Evolutionary conservation across 1,139 yeast genomes (phyloP), one percentile per base, ranked within the genome.

Genomic region (Zygosaccharomyces sapae): DNA sequence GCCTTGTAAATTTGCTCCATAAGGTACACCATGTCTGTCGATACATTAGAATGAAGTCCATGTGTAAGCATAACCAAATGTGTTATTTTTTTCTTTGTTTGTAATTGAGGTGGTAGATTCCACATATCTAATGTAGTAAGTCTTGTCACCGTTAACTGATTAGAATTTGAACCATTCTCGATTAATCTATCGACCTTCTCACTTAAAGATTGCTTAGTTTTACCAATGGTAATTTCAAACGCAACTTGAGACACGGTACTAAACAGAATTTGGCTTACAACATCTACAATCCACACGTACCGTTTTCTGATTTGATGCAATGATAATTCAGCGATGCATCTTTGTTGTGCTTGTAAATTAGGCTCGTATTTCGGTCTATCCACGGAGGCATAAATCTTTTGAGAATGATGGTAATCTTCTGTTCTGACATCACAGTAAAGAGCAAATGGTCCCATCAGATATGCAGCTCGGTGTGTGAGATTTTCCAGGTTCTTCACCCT

Each of bases 361-460:
- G 90, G 82, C 55, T 85, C 90, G 62, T 75, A 87, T 27, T 69
- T 72, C 0, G 95, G 96, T 60, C 81, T 85, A 56, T 85, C 87
- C 0, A 84, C 85, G 0, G 86, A 77, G n/a, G 79, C 74, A 54
- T 77, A 79, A 1, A 70, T 69, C 53, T 83, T 82, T 41, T 72
- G 68, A 24, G 76, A 69, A 51, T 79, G 83, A 46, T 80, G 75
- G 61, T 80, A 92, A 27, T 78, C 85, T 6, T 70, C 77, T 0
- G 86, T 75, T 42, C 82, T 70, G 44, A 94, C 81, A 65, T 92
- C 97, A 19, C 83, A 92, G 59, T 90, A 92, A 2, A 92, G 64
- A n/a, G 86, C 77, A 61, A 80, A 90, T 0, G 98, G 98, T 0
- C 97, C 98, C 36, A 89, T 83, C 24, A 92, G 69, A 61, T 84